Conservation (phyloP, 2,329 filamentous ascomycete species). For the Anthostomella pinea region DNA sequence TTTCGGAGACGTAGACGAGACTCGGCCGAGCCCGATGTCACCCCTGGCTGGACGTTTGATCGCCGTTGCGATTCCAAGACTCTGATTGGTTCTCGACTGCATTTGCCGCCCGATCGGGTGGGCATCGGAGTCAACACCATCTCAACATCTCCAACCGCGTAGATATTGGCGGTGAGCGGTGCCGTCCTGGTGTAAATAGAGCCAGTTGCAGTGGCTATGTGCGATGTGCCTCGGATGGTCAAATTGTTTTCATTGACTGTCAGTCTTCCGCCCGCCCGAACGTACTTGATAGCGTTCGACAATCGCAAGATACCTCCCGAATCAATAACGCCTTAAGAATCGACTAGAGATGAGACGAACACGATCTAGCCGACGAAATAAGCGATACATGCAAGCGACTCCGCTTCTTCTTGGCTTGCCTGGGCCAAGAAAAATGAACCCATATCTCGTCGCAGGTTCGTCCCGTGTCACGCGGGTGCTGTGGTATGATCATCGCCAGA, state of each 20-base stretch:
- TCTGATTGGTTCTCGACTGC: neutral
- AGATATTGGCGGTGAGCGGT: too few species aligned
- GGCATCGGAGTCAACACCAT: too few species aligned
- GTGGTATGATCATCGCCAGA: neutral
- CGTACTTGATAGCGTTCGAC: too few species aligned
- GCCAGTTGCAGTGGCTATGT: too few species aligned
- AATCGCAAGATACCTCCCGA: too few species aligned
- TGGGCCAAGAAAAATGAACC: neutral
- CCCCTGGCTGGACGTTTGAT: neutral
- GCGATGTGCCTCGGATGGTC: too few species aligned
- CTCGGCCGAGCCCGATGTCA: neutral
- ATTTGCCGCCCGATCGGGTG: neutral
- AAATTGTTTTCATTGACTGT: too few species aligned
- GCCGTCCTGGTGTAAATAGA: too few species aligned
- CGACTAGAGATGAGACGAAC: neutral
- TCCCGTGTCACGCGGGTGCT: neutral
- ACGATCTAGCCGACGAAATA: neutral
- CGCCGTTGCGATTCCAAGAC: neutral
- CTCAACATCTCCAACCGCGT: too few species aligned
- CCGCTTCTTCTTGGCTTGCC: neutral
- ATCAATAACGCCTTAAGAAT: neutral
- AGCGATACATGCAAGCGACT: neutral
- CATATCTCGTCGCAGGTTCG: neutral
- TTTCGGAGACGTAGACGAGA: too few species aligned
- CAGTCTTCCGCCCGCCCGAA: too few species aligned